These are phyloP conservation scores for Ajuga reptans DNA, from an alignment of 305 asterid genomes.

Conservation along the genomic window DNA sequence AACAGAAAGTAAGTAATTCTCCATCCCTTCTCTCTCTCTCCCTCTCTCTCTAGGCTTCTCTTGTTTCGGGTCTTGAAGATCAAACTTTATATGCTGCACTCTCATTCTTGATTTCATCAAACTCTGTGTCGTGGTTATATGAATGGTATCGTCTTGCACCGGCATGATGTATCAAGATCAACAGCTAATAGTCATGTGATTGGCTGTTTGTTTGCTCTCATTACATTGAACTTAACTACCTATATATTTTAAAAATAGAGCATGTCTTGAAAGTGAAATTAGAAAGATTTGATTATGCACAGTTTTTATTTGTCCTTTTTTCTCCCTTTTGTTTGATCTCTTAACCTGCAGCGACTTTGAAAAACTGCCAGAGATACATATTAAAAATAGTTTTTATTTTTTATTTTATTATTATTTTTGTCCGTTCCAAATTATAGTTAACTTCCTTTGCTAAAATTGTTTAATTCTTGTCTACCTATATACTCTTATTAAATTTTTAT, in stretches of 20 bases:
- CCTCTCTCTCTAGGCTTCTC: background rate
- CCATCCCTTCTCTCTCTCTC: conserved; percentile 19
- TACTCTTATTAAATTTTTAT: too few relatives aligned
- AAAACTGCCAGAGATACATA: too few relatives aligned
- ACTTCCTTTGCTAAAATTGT: too few relatives aligned
- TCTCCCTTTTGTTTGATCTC: background rate
- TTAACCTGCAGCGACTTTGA: too few relatives aligned
- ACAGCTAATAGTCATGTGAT: background rate
- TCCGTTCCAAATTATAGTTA: too few relatives aligned
- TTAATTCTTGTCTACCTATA: too few relatives aligned
- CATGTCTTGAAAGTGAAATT: background rate
- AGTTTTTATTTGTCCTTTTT: background rate
- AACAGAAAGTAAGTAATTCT: conserved; percentile 16
- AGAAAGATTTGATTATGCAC: background rate
- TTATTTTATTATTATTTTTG: too few relatives aligned
- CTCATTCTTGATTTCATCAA: conserved; percentile 32
- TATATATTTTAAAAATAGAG: background rate
- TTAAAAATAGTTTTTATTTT: too few relatives aligned
- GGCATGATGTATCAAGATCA: background rate
- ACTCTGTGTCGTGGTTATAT: background rate
- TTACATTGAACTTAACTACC: conserved; percentile 31
- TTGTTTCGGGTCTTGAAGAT: background rate
- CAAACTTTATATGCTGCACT: background rate
- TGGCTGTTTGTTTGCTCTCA: conserved; percentile 13
- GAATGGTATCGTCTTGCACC: background rate